Evolutionary conservation across 2,329 filamentous ascomycete species (phyloP).

Genomic region (Paramyrothecium sp.): DNA sequence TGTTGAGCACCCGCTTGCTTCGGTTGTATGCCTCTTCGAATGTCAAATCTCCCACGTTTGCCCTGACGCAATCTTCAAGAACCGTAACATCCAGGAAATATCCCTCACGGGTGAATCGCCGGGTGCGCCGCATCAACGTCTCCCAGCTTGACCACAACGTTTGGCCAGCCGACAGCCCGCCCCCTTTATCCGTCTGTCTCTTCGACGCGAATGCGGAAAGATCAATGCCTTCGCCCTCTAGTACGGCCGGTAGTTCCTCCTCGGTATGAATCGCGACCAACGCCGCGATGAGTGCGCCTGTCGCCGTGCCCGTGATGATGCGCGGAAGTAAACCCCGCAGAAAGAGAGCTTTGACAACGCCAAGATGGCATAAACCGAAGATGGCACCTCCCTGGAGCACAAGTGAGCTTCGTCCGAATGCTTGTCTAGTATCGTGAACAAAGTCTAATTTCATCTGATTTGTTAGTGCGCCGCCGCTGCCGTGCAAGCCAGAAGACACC

Average conservation of each 20-base stretch:
- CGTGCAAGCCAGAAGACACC: conserved; percentile 31
- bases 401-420: conserved; percentile 82
- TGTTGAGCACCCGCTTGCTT: conserved; percentile 86
- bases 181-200: conserved; percentile 22
- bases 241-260: conserved; percentile 74
- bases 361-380: conserved; percentile 86
- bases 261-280: conserved; percentile 85
- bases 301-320: conserved; percentile 89
- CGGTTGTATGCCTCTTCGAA: conserved; percentile 89
- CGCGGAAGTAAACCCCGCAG: conserved; percentile 77
- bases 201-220: conserved; percentile 69
- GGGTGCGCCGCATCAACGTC: conserved; percentile 65
- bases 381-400: conserved; percentile 89
- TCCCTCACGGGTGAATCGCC: conserved; percentile 70
- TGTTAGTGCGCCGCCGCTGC: conserved; percentile 47
- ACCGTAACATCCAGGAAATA: conserved; percentile 82
- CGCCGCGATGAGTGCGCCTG: conserved; percentile 85
- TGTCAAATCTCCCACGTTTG: conserved; percentile 84
- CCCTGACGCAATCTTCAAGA: conserved; percentile 78
- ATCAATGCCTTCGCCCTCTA: conserved; percentile 79
- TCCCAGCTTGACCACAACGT: conserved; percentile 43
- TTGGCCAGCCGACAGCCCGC: conserved; percentile 30
- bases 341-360: conserved; percentile 85
- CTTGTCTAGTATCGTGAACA: conserved; percentile 81
- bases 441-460: conserved; percentile 82